These are phyloP conservation scores for Ormosia semicastrata DNA, from an alignment of 306 rosid genomes.

Conservation along the genomic window DNA sequence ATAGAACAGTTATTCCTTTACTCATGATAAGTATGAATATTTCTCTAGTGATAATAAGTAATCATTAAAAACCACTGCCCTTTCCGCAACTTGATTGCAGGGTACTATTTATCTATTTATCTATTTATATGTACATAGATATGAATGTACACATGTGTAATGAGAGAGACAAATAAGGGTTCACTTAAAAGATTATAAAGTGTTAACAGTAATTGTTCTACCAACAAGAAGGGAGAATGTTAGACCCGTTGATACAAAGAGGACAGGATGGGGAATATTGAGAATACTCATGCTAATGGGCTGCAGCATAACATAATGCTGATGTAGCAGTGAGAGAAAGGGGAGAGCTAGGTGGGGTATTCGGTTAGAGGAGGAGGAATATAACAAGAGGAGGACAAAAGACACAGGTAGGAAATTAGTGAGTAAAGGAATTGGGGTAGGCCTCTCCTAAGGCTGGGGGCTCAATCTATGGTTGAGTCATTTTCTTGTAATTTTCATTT, in stretches of 20 bases:
- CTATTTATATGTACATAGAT: background rate
- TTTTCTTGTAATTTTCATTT: background rate
- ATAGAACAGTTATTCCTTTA: background rate
- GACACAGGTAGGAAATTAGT: too few relatives aligned
- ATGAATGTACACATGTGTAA: background rate
- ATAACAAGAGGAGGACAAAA: too few relatives aligned
- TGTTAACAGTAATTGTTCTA: background rate
- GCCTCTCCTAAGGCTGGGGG: background rate
- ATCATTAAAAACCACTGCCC: background rate
- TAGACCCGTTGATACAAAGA: background rate
- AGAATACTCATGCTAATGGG: background rate
- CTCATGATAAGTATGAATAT: background rate
- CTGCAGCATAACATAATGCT: too few relatives aligned
- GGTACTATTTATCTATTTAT: background rate
- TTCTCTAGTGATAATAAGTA: background rate
- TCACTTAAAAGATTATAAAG: background rate
- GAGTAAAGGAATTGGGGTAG: background rate
- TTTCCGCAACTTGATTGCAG: background rate
- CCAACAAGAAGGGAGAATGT: constrained; percentile 5
- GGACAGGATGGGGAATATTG: background rate
- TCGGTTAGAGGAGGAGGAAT: too few relatives aligned
- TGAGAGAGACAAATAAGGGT: background rate
- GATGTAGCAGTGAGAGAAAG: too few relatives aligned
- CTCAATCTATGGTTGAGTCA: background rate
- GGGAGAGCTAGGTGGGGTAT: too few relatives aligned